Base-by-base conservation (phyloP, 768 basidiomycete species). In the Scleroderma citrinum region DNA sequence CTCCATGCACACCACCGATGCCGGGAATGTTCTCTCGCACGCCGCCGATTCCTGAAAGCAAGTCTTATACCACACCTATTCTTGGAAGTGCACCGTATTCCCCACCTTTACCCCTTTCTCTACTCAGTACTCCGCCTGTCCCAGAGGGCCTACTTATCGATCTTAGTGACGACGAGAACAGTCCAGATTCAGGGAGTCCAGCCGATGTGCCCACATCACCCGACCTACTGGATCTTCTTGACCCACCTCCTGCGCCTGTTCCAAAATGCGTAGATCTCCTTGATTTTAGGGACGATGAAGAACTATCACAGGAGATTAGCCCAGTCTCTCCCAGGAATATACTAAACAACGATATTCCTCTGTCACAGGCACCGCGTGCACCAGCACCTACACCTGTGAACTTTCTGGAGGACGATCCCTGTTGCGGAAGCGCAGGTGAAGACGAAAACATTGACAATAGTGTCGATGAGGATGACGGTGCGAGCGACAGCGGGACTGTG, bases 141-240 rank as follows among this genome's bases (percentile, higher is more conserved):
- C 73, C 76, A 13, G 76, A 82, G 55, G 81, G 78, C 2, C 59
- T 80, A 19, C 64, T 82, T 24, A 82, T 83, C 50, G 77, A 83
- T 62, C 64, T 82, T 17, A 44, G 43, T 13, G 43, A 44, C 16
- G 72, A 76, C 24, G 78, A 77, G 39, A 60, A 62, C 21, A 68
- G 64, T 41, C 57, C 68, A 10, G 66, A 68, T 30, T 49, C 35
- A 17, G n/a, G 24, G 19, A 34, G 50, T 21, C 21, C 46, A 12
- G 24, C n/a, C 14, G 40, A 40, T 14, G 31, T 26, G n/a, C 43
- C 43, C 17, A 44, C 43, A 17, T 44, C 43, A 17, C 43, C 43
- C 12, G 43, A 44, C 6, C n/a, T 44, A 13, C 14, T 44, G 19
- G 43, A 44, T 4, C 43, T 44, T 44, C 30, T 44, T 8, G 29